A percentile compares a stretch with the other conserved stretches of the same genome.
Evolutionary conservation across 257 asterid genomes (phyloP).

Genomic region (Paraleonurus japonicus): DNA sequence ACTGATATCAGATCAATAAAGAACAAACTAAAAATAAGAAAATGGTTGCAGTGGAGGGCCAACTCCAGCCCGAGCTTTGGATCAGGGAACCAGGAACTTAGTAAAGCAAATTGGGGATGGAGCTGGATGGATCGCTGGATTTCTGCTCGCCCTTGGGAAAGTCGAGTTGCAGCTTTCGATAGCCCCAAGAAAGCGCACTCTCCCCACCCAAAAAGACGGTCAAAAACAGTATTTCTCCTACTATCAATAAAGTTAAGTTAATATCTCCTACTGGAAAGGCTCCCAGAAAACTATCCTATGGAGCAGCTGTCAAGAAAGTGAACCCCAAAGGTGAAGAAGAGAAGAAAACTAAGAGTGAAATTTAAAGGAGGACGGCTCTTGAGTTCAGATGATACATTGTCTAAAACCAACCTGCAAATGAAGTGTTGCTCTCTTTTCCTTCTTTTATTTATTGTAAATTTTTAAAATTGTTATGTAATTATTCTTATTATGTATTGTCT

Average conservation of each 20-base stretch:
- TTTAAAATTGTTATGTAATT: slow-evolving; percentile 27
- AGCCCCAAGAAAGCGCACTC: slow-evolving; percentile 53
- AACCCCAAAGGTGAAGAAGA: slow-evolving; percentile 38
- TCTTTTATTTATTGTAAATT: slow-evolving; percentile 30
- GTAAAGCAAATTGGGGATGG: slow-evolving; percentile 91
- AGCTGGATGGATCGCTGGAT: slow-evolving; percentile 98
- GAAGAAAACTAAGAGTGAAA: slow-evolving; percentile 29
- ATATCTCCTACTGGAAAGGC: slow-evolving; percentile 57
- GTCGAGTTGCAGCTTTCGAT: slow-evolving; percentile 44
- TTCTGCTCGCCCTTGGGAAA: slow-evolving; percentile 98
- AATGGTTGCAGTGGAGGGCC: slow-evolving; percentile 81
- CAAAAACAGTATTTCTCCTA: slow-evolving; percentile 41
- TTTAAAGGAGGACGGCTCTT: slow-evolving; percentile 22
- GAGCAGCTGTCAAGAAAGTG: slow-evolving; percentile 39
- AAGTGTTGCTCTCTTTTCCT: slow-evolving; percentile 1
- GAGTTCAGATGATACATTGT: slow-evolving; percentile 12
- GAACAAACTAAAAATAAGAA: not conserved
- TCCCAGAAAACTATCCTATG: slow-evolving; percentile 44
- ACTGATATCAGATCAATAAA: not conserved
- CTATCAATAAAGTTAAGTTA: slow-evolving; percentile 42
- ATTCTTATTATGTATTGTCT: slow-evolving; percentile 18
- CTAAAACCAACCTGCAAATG: slow-evolving; percentile 2
- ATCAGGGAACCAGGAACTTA: slow-evolving; percentile 46
- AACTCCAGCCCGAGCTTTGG: slow-evolving; percentile 53
- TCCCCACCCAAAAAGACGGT: slow-evolving; percentile 35